Percentiles rank a stretch among this genome's conserved stretches.
phyloP scores from a whole-genome alignment of 352 stramenopile species.

The Thalassiosira oceanica region DNA sequence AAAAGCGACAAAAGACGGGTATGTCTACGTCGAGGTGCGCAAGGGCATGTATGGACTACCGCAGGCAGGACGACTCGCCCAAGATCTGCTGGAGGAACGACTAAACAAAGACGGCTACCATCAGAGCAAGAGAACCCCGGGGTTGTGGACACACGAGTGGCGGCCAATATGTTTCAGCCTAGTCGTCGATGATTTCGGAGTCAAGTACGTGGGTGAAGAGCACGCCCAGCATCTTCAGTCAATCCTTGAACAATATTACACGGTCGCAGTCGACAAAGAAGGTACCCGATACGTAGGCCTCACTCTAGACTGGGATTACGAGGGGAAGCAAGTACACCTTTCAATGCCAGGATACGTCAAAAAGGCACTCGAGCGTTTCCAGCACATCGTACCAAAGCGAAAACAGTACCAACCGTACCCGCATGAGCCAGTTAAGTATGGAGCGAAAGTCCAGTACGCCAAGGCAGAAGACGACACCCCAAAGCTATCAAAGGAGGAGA shows the following conservation, averaged over 20 bases:
- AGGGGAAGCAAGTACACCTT: constrained; percentile 16
- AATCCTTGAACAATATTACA: constrained; percentile 24
- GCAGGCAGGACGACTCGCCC: constrained; percentile 20
- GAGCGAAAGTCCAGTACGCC: constrained; percentile 41
- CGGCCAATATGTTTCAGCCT: constrained; percentile 17
- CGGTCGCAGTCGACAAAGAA: constrained; percentile 25
- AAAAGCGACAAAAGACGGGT: constrained; percentile 4
- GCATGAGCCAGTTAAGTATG: too few relatives aligned
- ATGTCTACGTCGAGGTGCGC: constrained; percentile 23
- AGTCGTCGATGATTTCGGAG: constrained; percentile 51
- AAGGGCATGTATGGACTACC: constrained; percentile 37
- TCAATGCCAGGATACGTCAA: constrained; percentile 38
- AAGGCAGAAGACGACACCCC: background rate
- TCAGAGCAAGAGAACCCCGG: constrained; percentile 18
- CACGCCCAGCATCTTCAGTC: constrained; percentile 38
- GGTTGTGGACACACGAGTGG: constrained; percentile 28
- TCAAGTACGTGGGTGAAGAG: constrained; percentile 33
- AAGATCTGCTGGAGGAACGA: constrained; percentile 12
- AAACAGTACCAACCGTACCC: constrained; percentile 23
- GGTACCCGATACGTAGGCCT: constrained; percentile 38
- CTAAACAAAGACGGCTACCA: constrained; percentile 7
- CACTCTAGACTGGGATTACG: constrained; percentile 51
- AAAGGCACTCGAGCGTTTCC: constrained; percentile 17
- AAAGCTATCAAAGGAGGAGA: constrained; percentile 8
- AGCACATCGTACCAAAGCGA: constrained; percentile 11